These are phyloP conservation scores for Bromus sterilis DNA, from an alignment of 176 grass and related monocot species.

Conservation along the genomic window DNA sequence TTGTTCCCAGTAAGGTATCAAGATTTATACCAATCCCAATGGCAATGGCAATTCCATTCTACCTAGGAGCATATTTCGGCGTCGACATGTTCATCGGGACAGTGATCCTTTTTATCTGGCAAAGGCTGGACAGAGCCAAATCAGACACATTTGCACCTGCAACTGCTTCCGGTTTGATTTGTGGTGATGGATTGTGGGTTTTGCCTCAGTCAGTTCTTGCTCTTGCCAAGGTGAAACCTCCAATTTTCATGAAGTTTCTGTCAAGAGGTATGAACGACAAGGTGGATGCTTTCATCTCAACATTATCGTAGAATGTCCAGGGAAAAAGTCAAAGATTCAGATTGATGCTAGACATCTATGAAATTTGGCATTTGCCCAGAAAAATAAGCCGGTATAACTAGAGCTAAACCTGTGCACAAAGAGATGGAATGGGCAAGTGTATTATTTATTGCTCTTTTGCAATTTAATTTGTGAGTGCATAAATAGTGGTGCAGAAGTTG, in stretches of 20 bases:
- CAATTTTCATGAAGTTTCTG: slow-evolving; percentile 29
- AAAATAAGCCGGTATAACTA: background rate
- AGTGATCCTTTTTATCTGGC: slow-evolving; percentile 25
- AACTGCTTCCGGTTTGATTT: slow-evolving; percentile 20
- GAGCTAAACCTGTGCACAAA: background rate
- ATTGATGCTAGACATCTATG: background rate
- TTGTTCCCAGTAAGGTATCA: slow-evolving; percentile 16
- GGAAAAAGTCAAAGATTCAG: background rate
- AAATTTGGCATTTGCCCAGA: background rate
- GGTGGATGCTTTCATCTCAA: background rate
- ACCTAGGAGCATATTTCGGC: slow-evolving; percentile 15
- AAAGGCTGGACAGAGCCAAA: slow-evolving; percentile 12
- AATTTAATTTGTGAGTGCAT: background rate
- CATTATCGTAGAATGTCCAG: background rate
- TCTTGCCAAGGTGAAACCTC: slow-evolving; percentile 27
- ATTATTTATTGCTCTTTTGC: background rate
- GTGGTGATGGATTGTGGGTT: slow-evolving; percentile 14
- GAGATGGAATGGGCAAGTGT: background rate
- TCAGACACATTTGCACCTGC: slow-evolving; percentile 17
- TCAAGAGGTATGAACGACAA: background rate
- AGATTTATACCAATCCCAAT: slow-evolving; percentile 17
- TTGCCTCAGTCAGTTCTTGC: slow-evolving; percentile 15
- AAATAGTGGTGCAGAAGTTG: too few species aligned
- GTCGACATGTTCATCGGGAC: slow-evolving; percentile 26
- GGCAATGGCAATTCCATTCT: slow-evolving; percentile 28